Evolutionary conservation across 495 filamentous ascomycete species (phyloP), one percentile per base, ranked within the genome.

Genomic region (Xanthoparmelia taractica): DNA sequence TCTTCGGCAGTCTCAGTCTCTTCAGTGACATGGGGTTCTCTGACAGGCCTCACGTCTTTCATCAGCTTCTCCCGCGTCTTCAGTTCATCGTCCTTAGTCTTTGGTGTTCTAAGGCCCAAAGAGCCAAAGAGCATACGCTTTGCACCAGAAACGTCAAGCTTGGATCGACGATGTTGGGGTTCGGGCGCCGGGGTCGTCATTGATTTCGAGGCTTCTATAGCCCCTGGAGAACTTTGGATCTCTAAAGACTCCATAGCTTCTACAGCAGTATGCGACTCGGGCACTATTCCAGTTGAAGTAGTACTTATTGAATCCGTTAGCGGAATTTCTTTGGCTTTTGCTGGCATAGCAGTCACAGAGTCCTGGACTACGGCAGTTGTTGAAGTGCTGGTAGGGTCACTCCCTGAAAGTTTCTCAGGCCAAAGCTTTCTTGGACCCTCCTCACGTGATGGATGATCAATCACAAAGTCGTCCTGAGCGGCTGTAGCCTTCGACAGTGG

Each of bases 101-200:
- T 84, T 4, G 89, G 89, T 13, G 79, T 80, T 61, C 80, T 80
- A 7, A 91, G 74, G 38, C 88, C 89, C n/a, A 92, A 77, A 29
- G 87, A 83, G 25, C 85, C 84, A 67, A 91, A 91, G 0, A 94
- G 69, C 65, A 92, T 70, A 64, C 89, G 78, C 48, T 82, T 80
- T 6, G 84, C 84, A 62, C 87, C 85, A 12, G 76, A 82, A 5
- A 90, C 66, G 68, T 92, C 87, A 25, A 91, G 70, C 60, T 76
- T 78, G 2, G 77, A 75, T 61, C 79, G 79, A 63, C 80, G 80
- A 64, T 77, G 72, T 45, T 70, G 72, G 37, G 73, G 60, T 45
- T 65, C 58, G 25, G 69, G 67, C 12, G 72, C 61, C 27, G 63
- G 61, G 4, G 58, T 57, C 55, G 70, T 55, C 20, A 41, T 34